A percentile compares a stretch with the other conserved stretches of the same genome.
Conservation (phyloP, 441 rosid genomes). For the Corymbia calophylla region DNA sequence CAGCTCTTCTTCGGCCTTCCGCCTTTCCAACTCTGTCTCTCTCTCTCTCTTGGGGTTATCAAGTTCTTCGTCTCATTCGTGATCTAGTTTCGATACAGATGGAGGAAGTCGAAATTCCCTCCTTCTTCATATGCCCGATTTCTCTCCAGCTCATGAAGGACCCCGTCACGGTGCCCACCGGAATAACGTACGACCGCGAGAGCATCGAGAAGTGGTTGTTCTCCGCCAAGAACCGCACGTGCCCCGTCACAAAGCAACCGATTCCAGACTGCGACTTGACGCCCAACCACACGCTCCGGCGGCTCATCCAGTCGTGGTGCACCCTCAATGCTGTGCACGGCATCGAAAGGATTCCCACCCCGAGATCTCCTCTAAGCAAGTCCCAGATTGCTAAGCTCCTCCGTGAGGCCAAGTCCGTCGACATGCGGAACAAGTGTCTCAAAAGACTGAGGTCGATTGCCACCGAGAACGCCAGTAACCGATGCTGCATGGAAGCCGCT, state of each 20-base stretch:
- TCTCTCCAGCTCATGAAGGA: slow-evolving; percentile 88
- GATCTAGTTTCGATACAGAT: background rate
- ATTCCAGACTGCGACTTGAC: slow-evolving; percentile 49
- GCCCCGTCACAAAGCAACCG: slow-evolving; percentile 70
- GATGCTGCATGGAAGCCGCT: slow-evolving; percentile 65
- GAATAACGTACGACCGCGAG: slow-evolving; percentile 75
- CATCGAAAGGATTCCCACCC: slow-evolving; percentile 75
- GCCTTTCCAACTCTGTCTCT: background rate
- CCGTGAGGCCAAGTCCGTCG: slow-evolving; percentile 40
- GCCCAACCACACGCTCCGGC: slow-evolving; percentile 78
- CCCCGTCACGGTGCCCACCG: slow-evolving; percentile 69
- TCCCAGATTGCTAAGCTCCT: slow-evolving; percentile 54
- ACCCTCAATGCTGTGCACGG: slow-evolving; percentile 76
- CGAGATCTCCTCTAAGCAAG: slow-evolving; percentile 55
- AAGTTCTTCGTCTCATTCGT: background rate
- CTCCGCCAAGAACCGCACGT: slow-evolving; percentile 37
- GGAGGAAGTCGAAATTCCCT: slow-evolving; percentile 72
- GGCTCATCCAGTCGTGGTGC: slow-evolving; percentile 92
- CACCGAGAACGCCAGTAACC: slow-evolving; percentile 43
- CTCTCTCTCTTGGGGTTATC: too few relatives aligned
- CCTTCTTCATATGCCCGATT: slow-evolving; percentile 73
- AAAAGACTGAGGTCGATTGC: slow-evolving; percentile 48
- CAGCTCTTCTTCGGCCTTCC: background rate
- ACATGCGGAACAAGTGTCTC: slow-evolving; percentile 40
- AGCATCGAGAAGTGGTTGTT: slow-evolving; percentile 85